These are phyloP conservation scores for Rhizopus arrhizus DNA, from an alignment of 371 early-diverging fungal genomes.

Conservation along the genomic window DNA sequence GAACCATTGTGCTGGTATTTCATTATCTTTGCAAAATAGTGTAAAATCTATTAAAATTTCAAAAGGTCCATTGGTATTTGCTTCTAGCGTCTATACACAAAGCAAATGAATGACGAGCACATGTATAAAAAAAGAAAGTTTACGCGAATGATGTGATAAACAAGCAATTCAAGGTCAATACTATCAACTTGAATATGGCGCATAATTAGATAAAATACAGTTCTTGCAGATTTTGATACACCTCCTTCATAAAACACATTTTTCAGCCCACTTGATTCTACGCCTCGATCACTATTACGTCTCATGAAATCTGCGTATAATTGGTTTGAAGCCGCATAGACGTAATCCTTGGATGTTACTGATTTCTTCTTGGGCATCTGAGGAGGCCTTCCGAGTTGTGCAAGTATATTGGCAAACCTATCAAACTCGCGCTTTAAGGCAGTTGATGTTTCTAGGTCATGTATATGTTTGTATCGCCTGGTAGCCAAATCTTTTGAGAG, in stretches of 20 bases:
- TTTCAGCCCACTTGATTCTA: conserved; percentile 60
- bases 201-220: conserved; percentile 82
- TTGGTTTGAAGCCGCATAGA: conserved; percentile 50
- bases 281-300: conserved; percentile 62
- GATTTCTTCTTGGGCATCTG: conserved; percentile 36
- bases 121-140: conserved; percentile 7
- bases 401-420: conserved; percentile 74
- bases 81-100: conserved; percentile 47
- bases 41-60: conserved; percentile 84
- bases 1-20: conserved; percentile 74
- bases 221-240: conserved; percentile 69
- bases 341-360: conserved; percentile 20
- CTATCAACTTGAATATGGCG: conserved; percentile 70
- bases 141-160: conserved; percentile 69
- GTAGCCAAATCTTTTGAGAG: conserved; percentile 58
- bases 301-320: conserved; percentile 77
- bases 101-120: not conserved
- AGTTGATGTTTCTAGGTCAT: conserved; percentile 18
- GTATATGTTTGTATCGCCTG: conserved; percentile 9
- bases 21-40: conserved; percentile 72
- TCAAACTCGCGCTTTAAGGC: conserved; percentile 59
- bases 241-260: conserved; percentile 79
- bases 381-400: conserved; percentile 81
- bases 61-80: conserved; percentile 54
- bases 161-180: conserved; percentile 80